Evolutionary conservation across 768 basidiomycete genomes (phyloP), one percentile per base, ranked within the genome.

Genomic region (Collybia nuda): DNA sequence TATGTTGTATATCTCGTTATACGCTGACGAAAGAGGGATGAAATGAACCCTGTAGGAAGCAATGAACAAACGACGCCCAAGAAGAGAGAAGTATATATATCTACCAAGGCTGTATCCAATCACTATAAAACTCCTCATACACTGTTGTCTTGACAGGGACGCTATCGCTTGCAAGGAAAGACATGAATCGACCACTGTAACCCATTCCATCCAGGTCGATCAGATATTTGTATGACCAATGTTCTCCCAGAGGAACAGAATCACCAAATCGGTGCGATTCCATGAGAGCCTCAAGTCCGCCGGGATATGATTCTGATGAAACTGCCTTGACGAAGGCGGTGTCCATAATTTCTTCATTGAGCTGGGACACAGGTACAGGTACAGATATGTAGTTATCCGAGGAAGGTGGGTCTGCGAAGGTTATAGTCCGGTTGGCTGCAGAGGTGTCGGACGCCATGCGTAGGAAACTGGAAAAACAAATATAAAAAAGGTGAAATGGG

Each of bases 131-230:
- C 64, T 98, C 96, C 32, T 86, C 82, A 64, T 96, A 96, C 2
- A 97, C 85, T 0, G 93, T 95, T 17, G 88, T 78, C 70, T 98
- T 98, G 52, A 98, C 68, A 8, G 93, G 90, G 2, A 85, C 90
- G 54, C 91, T 92, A 65, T 96, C 93, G 47, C 88, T 93, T 38
- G 86, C 87, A 59, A 93, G 67, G 62, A 92, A 84, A 0, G 86
- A 79, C 78, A 93, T 84, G 66, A 97, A 94, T 11, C 93, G 78
- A 2, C 87, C 95, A 22, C 88, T 93, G 67, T 98, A 98, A 17
- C 90, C 87, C 90, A 94, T 95, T 14, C 96, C 95, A 61, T 97
- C 95, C 50, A 98, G 68, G 67, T 98, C 95, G 54, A 95, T 69
- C 29, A 96, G 76, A 62, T 95, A 93, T 72, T 97, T 96, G 74